Evolutionary conservation across 2,329 filamentous ascomycete genomes (phyloP).

Genomic region (Aspergillus spinulosporus): DNA sequence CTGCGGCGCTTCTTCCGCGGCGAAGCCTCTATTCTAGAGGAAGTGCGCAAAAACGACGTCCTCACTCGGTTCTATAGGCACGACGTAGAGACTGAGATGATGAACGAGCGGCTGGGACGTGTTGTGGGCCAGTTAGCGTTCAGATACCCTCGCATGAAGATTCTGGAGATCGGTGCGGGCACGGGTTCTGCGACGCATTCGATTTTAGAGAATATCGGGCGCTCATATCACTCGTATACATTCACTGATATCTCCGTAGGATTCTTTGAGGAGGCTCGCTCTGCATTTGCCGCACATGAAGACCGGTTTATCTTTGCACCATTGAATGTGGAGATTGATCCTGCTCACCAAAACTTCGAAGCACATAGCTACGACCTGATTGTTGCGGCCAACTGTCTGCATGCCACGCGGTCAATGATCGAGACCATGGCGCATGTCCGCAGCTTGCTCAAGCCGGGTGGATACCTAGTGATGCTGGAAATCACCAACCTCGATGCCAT

Average conservation of each 20-base stretch:
- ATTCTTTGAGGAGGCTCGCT: slow-evolving; percentile 43
- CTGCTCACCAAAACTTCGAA: slow-evolving; percentile 36
- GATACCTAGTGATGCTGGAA: neutral
- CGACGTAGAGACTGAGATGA: neutral
- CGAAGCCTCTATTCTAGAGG: neutral
- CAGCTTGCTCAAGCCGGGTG: neutral
- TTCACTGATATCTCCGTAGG: slow-evolving; percentile 48
- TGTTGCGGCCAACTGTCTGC: slow-evolving; percentile 40
- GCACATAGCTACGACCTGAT: slow-evolving; percentile 30
- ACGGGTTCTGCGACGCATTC: slow-evolving; percentile 40
- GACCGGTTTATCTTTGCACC: slow-evolving; percentile 32
- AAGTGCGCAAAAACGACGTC: neutral
- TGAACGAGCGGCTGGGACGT: neutral
- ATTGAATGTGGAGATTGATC: slow-evolving; percentile 35
- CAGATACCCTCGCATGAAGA: slow-evolving; percentile 37
- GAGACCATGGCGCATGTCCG: neutral
- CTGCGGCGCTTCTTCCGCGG: neutral
- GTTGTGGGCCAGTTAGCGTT: slow-evolving; percentile 15
- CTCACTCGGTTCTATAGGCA: neutral
- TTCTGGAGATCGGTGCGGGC: slow-evolving; percentile 41
- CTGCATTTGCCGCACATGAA: slow-evolving; percentile 25
- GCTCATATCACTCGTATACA: slow-evolving; percentile 39
- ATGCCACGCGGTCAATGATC: slow-evolving; percentile 33
- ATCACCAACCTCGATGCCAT: neutral
- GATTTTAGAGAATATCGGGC: slow-evolving; percentile 32